Evolutionary conservation across 352 stramenopile species (phyloP).

Genomic region (Pythium aristosporum): DNA sequence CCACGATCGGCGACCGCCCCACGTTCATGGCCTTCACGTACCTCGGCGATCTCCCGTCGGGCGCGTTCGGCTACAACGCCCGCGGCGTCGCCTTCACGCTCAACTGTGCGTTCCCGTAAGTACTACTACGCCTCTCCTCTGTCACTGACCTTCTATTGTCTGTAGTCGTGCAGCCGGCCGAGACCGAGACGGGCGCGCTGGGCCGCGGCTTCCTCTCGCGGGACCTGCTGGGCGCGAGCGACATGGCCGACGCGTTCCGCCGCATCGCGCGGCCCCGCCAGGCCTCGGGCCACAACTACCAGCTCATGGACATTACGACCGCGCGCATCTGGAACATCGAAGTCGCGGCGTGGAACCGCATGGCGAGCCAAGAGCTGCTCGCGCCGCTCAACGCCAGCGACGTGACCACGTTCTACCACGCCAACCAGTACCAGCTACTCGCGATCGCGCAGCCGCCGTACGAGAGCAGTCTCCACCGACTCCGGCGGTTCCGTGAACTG

Average conservation of each 20-base stretch:
- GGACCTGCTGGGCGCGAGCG: slow-evolving; percentile 46
- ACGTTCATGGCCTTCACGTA: slow-evolving; percentile 78
- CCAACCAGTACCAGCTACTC: slow-evolving; percentile 76
- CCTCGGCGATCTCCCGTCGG: slow-evolving; percentile 65
- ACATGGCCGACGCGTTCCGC: slow-evolving; percentile 46
- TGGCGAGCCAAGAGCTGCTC: slow-evolving; percentile 43
- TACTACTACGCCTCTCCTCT: not conserved
- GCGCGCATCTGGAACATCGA: slow-evolving; percentile 67
- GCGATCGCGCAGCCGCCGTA: slow-evolving; percentile 58
- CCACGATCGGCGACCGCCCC: slow-evolving; percentile 44
- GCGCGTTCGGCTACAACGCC: slow-evolving; percentile 71
- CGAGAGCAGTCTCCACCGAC: slow-evolving; percentile 63
- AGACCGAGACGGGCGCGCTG: slow-evolving; percentile 58
- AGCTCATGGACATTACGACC: slow-evolving; percentile 62
- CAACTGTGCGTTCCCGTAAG: slow-evolving; percentile 50
- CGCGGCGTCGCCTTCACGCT: slow-evolving; percentile 73
- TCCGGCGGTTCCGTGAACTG: slow-evolving; percentile 59
- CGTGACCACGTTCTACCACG: slow-evolving; percentile 57
- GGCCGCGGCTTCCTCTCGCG: slow-evolving; percentile 72
- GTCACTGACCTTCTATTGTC: slow-evolving; percentile 2
- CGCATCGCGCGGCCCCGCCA: slow-evolving; percentile 52
- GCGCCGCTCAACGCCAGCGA: slow-evolving; percentile 7
- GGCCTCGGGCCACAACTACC: slow-evolving; percentile 72
- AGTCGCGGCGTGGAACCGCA: slow-evolving; percentile 58
- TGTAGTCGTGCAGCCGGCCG: slow-evolving; percentile 60